A percentile compares a stretch with the other conserved stretches of the same genome.
These are phyloP conservation scores for Umbelopsis sp. DNA, from an alignment of 192 early-diverging fungal species.

Conservation along the genomic window DNA sequence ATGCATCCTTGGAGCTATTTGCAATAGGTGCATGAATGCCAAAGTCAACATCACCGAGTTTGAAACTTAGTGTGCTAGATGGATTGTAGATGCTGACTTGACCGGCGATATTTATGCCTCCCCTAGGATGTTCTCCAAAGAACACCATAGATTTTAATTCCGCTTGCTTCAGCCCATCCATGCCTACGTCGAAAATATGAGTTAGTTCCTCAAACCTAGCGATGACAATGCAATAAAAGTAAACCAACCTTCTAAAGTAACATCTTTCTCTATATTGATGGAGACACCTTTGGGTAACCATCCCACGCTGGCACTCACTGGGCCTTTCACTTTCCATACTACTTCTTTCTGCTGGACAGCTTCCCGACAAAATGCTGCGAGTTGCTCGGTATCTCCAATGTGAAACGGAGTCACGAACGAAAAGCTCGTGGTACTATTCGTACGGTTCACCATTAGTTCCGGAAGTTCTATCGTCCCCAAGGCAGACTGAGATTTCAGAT, in stretches of 20 bases:
- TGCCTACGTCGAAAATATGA: constrained; percentile 26
- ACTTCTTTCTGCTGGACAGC: constrained; percentile 12
- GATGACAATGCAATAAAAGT: background rate
- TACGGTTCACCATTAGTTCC: background rate
- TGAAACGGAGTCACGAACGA: background rate
- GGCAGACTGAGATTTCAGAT: background rate
- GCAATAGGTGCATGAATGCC: constrained; percentile 33
- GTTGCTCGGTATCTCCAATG: constrained; percentile 13
- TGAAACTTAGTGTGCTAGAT: constrained; percentile 34
- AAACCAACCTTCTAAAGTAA: constrained; percentile 1
- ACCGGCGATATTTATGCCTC: constrained; percentile 30
- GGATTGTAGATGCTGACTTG: constrained; percentile 40
- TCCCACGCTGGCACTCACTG: background rate
- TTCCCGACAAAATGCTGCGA: constrained; percentile 4
- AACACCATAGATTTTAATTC: constrained; percentile 32
- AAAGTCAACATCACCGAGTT: constrained; percentile 40
- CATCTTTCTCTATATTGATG: constrained; percentile 14
- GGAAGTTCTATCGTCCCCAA: constrained; percentile 1
- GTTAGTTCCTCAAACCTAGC: background rate
- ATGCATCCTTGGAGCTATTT: constrained; percentile 24
- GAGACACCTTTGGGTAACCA: background rate
- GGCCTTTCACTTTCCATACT: background rate
- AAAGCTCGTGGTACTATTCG: background rate
- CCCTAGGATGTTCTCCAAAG: constrained; percentile 33
- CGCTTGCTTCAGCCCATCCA: constrained; percentile 36